Percentiles rank a stretch among this genome's conserved stretches.
Conservation (phyloP, 2,329 filamentous ascomycete species). For the Aspergillus amoenus region DNA sequence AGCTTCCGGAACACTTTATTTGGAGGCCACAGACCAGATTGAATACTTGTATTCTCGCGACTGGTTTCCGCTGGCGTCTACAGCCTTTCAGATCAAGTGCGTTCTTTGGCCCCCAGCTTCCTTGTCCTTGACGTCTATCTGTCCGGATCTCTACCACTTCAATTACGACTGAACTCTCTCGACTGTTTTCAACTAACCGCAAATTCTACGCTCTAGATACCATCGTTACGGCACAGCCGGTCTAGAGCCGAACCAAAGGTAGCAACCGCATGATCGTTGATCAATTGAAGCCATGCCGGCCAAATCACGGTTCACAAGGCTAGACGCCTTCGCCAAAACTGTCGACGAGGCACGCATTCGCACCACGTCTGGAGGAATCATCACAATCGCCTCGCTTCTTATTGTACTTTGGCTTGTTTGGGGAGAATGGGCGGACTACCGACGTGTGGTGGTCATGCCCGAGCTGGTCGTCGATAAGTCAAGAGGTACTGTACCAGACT, state of each 20-base stretch:
- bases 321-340: conserved; percentile 98
- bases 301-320: conserved; percentile 91
- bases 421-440: conserved; percentile 96
- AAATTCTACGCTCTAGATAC: conserved; percentile 8
- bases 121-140: neutral
- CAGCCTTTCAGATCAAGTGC: conserved; percentile 4
- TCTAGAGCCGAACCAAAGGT: conserved; percentile 14
- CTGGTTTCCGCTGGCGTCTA: conserved; percentile 5
- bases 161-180: neutral
- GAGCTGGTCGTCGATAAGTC: conserved; percentile 97
- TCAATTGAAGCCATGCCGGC: conserved; percentile 64
- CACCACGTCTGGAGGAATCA: conserved; percentile 91
- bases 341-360: conserved; percentile 96
- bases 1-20: conserved; percentile 17
- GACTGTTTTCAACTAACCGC: conserved; percentile 1
- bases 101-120: neutral
- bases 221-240: conserved; percentile 15
- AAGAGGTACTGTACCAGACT: conserved; percentile 60
- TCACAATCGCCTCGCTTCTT: conserved; percentile 86
- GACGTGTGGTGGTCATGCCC: conserved; percentile 79
- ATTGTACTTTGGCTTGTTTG: conserved; percentile 85
- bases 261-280: conserved; percentile 28
- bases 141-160: neutral
- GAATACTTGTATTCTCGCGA: neutral
- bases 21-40: conserved; percentile 1